phyloP scores from a whole-genome alignment of 441 rosid species.

The Populus hybrid region DNA sequence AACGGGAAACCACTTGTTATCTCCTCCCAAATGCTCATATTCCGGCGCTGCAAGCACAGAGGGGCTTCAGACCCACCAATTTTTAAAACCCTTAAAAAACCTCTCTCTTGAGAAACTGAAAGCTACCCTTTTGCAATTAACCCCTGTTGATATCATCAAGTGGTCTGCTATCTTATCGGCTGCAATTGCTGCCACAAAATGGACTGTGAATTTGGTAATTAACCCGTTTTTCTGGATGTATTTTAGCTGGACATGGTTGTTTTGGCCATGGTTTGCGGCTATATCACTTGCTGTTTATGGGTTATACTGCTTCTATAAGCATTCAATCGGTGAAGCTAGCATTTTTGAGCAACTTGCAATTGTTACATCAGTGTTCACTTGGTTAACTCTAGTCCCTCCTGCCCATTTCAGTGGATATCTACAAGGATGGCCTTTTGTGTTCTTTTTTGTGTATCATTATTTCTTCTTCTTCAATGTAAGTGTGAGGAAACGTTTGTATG shows the following conservation, averaged over 20 bases:
- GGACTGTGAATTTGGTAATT: slow-evolving; percentile 44
- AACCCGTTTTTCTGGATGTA: slow-evolving; percentile 88
- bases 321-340: slow-evolving; percentile 58
- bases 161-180: slow-evolving; percentile 48
- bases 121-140: slow-evolving; percentile 32
- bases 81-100: slow-evolving; percentile 36
- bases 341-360: slow-evolving; percentile 71
- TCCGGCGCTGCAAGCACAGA: slow-evolving; percentile 41
- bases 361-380: slow-evolving; percentile 66
- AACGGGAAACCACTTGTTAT: slow-evolving; percentile 27
- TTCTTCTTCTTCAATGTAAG: slow-evolving; percentile 89
- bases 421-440: slow-evolving; percentile 84
- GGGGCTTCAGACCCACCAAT: slow-evolving; percentile 31
- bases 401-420: slow-evolving; percentile 79
- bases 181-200: slow-evolving; percentile 52
- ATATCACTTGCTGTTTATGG: slow-evolving; percentile 56
- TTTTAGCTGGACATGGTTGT: slow-evolving; percentile 89
- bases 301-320: slow-evolving; percentile 53
- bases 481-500: slow-evolving; percentile 74
- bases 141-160: slow-evolving; percentile 53
- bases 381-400: slow-evolving; percentile 89
- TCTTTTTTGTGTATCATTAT: slow-evolving; percentile 84
- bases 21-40: slow-evolving; percentile 46
- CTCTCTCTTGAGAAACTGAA: slow-evolving; percentile 44
- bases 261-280: slow-evolving; percentile 89